phyloP scores from a whole-genome alignment of 768 basidiomycete species.

The Mycena rosella region DNA sequence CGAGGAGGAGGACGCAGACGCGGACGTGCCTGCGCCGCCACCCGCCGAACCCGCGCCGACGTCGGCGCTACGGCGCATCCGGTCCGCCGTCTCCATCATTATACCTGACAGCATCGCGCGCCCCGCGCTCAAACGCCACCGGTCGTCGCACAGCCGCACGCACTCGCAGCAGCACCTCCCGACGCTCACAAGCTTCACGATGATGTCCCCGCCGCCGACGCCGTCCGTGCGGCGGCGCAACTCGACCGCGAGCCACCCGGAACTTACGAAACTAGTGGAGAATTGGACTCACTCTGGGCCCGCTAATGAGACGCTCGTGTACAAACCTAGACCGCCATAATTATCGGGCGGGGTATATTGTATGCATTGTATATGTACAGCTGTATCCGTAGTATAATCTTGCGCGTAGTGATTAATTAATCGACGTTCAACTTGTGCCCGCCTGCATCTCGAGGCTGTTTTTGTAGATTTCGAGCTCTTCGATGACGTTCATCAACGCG shows the following conservation, averaged over 20 bases:
- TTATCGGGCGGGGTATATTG: not conserved
- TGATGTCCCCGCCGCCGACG: slow-evolving; percentile 55
- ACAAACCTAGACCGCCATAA: slow-evolving; percentile 45
- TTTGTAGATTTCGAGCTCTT: slow-evolving; percentile 86
- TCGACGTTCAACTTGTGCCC: no score
- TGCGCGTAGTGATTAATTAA: slow-evolving; percentile 11
- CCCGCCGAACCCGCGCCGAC: slow-evolving; percentile 28
- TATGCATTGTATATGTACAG: slow-evolving; percentile 14
- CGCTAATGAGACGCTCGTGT: slow-evolving; percentile 68
- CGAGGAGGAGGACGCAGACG: slow-evolving; percentile 35
- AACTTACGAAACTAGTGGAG: slow-evolving; percentile 69
- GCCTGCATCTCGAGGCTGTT: slow-evolving; percentile 53
- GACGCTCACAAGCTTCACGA: slow-evolving; percentile 50
- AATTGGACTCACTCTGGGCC: slow-evolving; percentile 70
- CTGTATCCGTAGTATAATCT: slow-evolving; percentile 15
- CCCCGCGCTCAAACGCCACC: slow-evolving; percentile 35
- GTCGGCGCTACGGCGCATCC: slow-evolving; percentile 47
- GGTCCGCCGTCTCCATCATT: slow-evolving; percentile 51
- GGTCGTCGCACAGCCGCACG: slow-evolving; percentile 29
- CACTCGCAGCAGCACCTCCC: slow-evolving; percentile 40
- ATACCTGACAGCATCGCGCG: slow-evolving; percentile 38
- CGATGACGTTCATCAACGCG: slow-evolving; percentile 85
- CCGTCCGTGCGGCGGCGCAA: slow-evolving; percentile 60
- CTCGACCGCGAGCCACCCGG: slow-evolving; percentile 65
- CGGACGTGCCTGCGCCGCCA: slow-evolving; percentile 25